Conservation (phyloP, 495 filamentous ascomycete genomes). For the Xylaria flabelliformis region DNA sequence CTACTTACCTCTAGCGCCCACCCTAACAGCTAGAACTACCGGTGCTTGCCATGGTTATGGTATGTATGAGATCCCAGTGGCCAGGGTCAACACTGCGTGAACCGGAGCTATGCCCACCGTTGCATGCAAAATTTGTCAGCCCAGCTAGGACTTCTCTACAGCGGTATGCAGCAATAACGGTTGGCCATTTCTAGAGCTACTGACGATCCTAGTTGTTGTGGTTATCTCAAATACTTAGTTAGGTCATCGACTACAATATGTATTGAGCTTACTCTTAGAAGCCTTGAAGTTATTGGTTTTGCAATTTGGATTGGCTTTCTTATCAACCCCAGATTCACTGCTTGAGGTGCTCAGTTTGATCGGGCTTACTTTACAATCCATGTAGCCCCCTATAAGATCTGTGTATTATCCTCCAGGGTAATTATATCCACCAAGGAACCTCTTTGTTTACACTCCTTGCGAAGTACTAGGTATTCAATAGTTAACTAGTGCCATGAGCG, state of each 20-base stretch:
- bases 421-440: not conserved
- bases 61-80: not conserved
- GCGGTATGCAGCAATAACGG: not conserved
- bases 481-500: not conserved
- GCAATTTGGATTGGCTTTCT: not conserved
- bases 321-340: not conserved
- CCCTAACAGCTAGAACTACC: slow-evolving; percentile 12
- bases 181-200: not conserved
- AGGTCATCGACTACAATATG: not conserved
- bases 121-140: slow-evolving; percentile 23
- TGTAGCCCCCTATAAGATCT: slow-evolving; percentile 10
- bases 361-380: slow-evolving; percentile 11
- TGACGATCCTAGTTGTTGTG: not conserved
- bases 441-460: not conserved
- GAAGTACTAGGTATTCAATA: not conserved
- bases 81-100: slow-evolving; percentile 9
- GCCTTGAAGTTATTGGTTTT: not conserved
- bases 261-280: not conserved
- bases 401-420: not conserved
- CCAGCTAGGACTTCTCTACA: not conserved
- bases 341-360: not conserved
- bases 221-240: not conserved
- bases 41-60: not conserved
- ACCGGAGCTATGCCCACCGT: not conserved
- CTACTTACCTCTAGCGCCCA: not conserved